Percentiles rank a stretch among this genome's conserved stretches.
Conservation (phyloP, 441 rosid genomes). For the Jatropha podagrica region DNA sequence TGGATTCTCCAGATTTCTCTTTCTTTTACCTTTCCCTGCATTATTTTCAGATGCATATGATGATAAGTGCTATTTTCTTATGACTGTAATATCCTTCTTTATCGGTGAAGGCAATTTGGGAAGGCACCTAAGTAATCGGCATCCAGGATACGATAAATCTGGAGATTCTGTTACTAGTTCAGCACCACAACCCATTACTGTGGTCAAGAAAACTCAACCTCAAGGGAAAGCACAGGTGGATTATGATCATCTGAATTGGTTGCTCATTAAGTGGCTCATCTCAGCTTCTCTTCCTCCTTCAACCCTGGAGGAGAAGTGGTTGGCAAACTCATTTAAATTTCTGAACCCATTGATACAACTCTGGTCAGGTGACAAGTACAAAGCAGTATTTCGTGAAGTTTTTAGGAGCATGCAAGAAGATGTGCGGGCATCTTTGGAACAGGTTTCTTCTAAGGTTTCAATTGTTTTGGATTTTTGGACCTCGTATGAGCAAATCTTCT, state of each 20-base stretch:
- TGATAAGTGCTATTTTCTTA: constrained; percentile 8
- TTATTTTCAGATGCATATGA: constrained; percentile 4
- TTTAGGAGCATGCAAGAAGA: constrained; percentile 92
- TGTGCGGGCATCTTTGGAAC: constrained; percentile 60
- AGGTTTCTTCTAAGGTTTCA: constrained; percentile 73
- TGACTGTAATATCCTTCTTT: constrained; percentile 22
- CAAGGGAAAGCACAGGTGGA: constrained; percentile 67
- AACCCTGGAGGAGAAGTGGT: constrained; percentile 74
- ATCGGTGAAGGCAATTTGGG: constrained; percentile 70
- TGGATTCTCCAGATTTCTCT: constrained; percentile 7
- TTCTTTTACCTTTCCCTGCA: neutral
- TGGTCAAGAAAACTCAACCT: constrained; percentile 52
- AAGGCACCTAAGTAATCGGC: constrained; percentile 85
- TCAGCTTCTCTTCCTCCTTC: constrained; percentile 82
- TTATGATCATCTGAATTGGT: constrained; percentile 91
- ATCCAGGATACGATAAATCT: constrained; percentile 86
- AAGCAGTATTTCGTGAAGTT: constrained; percentile 62
- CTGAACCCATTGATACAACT: constrained; percentile 71
- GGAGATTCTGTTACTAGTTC: constrained; percentile 48
- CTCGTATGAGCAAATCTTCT: constrained; percentile 68
- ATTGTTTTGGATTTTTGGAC: constrained; percentile 77
- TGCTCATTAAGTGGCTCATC: constrained; percentile 82
- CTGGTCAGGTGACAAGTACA: constrained; percentile 76
- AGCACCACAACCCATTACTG: constrained; percentile 42
- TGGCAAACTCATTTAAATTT: constrained; percentile 77